Conservation (phyloP, 495 filamentous ascomycete genomes). For the Podospora sp. region DNA sequence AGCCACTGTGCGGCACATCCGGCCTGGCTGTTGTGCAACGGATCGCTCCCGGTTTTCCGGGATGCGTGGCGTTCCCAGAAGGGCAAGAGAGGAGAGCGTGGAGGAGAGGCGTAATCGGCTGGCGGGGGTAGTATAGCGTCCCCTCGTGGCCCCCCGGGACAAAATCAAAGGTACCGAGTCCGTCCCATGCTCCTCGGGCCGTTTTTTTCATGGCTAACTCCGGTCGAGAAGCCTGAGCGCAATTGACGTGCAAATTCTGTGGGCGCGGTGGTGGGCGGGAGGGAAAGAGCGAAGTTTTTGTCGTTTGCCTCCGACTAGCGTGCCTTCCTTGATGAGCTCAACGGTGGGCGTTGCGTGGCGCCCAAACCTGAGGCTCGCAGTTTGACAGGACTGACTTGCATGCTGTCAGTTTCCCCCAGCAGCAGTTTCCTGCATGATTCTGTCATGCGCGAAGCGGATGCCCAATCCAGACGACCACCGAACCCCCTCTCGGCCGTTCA, state of each 20-base stretch:
- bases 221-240: not conserved
- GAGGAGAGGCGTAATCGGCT: not conserved
- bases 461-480: constrained; percentile 10
- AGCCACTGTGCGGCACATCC: not conserved
- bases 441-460: not conserved
- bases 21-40: constrained; percentile 5
- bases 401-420: not conserved
- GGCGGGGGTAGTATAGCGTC: not conserved
- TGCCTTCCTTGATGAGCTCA: not conserved
- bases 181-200: not conserved
- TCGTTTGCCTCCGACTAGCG: constrained; percentile 22
- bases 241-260: not conserved
- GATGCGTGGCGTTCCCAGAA: constrained; percentile 27
- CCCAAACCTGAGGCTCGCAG: constrained; percentile 1
- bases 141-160: not conserved
- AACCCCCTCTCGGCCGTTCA: not conserved
- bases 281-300: constrained; percentile 14
- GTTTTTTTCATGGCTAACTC: not conserved
- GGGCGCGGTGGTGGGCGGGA: not conserved
- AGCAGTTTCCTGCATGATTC: not conserved
- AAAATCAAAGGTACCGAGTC: not conserved
- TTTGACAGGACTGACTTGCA: constrained; percentile 6
- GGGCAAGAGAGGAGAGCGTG: too few species aligned
- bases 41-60: constrained; percentile 13
- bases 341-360: constrained; percentile 5